phyloP scores from a whole-genome alignment of 768 basidiomycete species.

The Nidula microcarpa region DNA sequence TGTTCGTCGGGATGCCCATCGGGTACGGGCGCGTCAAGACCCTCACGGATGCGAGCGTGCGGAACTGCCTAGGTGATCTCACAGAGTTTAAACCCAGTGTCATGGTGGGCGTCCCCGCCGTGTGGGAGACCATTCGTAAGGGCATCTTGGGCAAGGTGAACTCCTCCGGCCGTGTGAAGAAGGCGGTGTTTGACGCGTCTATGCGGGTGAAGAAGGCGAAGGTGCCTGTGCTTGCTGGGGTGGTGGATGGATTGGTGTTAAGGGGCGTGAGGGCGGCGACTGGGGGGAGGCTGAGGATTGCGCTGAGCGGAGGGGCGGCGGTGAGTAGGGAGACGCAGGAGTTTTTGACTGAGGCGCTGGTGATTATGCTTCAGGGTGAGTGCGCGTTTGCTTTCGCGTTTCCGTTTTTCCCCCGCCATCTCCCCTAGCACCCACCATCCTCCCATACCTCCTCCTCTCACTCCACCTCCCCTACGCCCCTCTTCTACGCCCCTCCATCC shows the following conservation, averaged over 20 bases:
- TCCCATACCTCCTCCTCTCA: no score
- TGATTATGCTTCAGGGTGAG: slow-evolving; percentile 75
- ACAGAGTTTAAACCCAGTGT: slow-evolving; percentile 68
- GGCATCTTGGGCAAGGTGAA: slow-evolving; percentile 76
- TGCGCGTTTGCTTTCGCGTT: background rate
- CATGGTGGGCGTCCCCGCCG: slow-evolving; percentile 85
- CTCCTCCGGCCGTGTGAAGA: slow-evolving; percentile 46
- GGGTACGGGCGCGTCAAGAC: slow-evolving; percentile 89
- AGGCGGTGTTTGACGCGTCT: slow-evolving; percentile 66
- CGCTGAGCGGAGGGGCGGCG: slow-evolving; percentile 74
- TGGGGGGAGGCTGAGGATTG: slow-evolving; percentile 72
- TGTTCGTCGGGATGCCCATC: slow-evolving; percentile 65
- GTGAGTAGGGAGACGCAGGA: slow-evolving; percentile 78
- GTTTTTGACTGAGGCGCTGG: slow-evolving; percentile 69
- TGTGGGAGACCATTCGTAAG: slow-evolving; percentile 90
- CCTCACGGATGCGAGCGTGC: slow-evolving; percentile 77
- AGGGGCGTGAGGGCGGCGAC: slow-evolving; percentile 65
- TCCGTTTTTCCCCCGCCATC: no score
- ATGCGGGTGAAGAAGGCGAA: slow-evolving; percentile 59
- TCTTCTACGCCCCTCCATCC: no score
- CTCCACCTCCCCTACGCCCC: no score
- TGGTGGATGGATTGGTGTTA: slow-evolving; percentile 69
- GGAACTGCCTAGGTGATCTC: slow-evolving; percentile 75
- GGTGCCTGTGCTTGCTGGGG: slow-evolving; percentile 49
- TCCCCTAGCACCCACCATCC: no score